These are phyloP conservation scores for Jamesozyma rosinii DNA, from an alignment of 805 yeast genomes.

Conservation along the genomic window DNA sequence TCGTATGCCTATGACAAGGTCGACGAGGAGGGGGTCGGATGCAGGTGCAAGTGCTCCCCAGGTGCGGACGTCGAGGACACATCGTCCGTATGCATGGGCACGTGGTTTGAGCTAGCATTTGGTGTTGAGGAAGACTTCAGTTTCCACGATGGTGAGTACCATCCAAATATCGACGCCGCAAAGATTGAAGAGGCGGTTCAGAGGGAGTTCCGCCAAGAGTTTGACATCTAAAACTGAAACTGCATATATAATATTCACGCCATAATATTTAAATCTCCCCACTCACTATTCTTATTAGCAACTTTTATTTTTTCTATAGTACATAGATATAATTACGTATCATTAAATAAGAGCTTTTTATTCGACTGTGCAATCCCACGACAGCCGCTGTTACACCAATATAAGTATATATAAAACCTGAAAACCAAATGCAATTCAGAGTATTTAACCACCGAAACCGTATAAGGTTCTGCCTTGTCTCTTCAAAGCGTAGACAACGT, in stretches of 20 bases:
- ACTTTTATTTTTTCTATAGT: not conserved
- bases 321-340: not conserved
- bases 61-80: constrained; percentile 48
- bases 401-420: not conserved
- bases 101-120: constrained; percentile 37
- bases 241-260: no score
- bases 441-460: constrained; percentile 93
- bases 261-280: no score
- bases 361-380: not conserved
- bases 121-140: constrained; percentile 5
- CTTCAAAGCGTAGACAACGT: constrained; percentile 97
- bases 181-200: constrained; percentile 2
- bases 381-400: not conserved
- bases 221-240: no score
- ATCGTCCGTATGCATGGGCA: constrained; percentile 42
- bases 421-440: not conserved
- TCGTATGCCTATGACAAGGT: constrained; percentile 30
- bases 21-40: constrained; percentile 54
- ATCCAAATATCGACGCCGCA: constrained; percentile 4
- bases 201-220: constrained; percentile 1
- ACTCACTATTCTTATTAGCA: no score
- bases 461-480: constrained; percentile 99
- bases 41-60: constrained; percentile 74
- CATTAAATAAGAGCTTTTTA: not conserved
- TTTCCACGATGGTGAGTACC: constrained; percentile 7